Percentiles rank a stretch among this genome's conserved stretches.
Evolutionary conservation across 192 early-diverging fungal genomes (phyloP).

Genomic region (Tieghemiomyces parasiticus): DNA sequence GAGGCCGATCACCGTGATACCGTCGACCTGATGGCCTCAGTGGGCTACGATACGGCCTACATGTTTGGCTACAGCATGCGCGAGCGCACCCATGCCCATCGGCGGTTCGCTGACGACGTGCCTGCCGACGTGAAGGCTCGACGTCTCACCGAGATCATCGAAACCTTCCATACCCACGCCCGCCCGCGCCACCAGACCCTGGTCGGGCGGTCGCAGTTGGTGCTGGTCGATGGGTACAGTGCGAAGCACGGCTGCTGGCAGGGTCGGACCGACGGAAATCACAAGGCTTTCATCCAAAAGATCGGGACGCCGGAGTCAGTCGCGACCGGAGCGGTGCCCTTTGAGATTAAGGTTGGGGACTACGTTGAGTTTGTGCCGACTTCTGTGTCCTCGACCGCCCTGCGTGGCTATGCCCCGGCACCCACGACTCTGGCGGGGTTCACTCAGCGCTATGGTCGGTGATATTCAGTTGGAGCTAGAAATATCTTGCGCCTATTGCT

Average conservation of each 20-base stretch:
- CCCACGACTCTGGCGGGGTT: slow-evolving; percentile 13
- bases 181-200: slow-evolving; percentile 30
- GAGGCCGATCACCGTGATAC: slow-evolving; percentile 56
- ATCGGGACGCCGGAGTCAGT: slow-evolving; percentile 14
- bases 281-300: slow-evolving; percentile 43
- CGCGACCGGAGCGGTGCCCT: background rate
- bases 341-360: slow-evolving; percentile 18
- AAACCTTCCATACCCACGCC: slow-evolving; percentile 42
- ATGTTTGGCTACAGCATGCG: slow-evolving; percentile 74
- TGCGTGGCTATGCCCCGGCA: slow-evolving; percentile 24
- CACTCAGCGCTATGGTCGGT: too few relatives aligned
- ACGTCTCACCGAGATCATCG: slow-evolving; percentile 49
- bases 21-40: slow-evolving; percentile 42
- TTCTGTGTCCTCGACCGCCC: slow-evolving; percentile 17
- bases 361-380: slow-evolving; percentile 24
- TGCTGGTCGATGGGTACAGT: slow-evolving; percentile 36
- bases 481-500: too few relatives aligned
- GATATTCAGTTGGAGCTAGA: too few relatives aligned
- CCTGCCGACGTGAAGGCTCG: slow-evolving; percentile 39
- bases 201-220: slow-evolving; percentile 30
- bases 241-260: slow-evolving; percentile 25
- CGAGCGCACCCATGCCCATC: slow-evolving; percentile 58
- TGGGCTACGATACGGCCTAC: slow-evolving; percentile 56
- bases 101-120: slow-evolving; percentile 49
- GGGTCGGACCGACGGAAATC: slow-evolving; percentile 51